These are phyloP conservation scores for Discostella stelligera DNA, from an alignment of 352 stramenopile species.

Conservation along the genomic window DNA sequence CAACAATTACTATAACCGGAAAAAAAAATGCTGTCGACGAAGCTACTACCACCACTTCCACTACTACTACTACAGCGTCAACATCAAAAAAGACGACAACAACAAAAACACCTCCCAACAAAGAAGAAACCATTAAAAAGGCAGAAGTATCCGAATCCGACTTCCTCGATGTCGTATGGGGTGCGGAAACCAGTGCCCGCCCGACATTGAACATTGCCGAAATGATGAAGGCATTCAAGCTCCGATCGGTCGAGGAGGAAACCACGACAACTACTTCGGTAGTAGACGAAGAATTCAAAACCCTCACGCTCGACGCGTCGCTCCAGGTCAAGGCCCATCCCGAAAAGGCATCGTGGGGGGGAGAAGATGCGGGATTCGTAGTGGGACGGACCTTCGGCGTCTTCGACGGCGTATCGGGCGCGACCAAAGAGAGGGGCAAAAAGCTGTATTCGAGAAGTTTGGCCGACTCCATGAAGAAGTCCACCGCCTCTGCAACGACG, in stretches of 20 bases:
- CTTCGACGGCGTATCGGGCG: constrained; percentile 81
- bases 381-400: constrained; percentile 74
- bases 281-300: constrained; percentile 28
- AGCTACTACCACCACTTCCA: neutral
- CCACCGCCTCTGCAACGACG: constrained; percentile 14
- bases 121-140: constrained; percentile 20
- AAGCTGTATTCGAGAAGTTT: constrained; percentile 76
- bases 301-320: constrained; percentile 49
- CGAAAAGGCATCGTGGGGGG: constrained; percentile 76
- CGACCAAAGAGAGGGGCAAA: constrained; percentile 67
- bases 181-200: constrained; percentile 39
- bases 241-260: constrained; percentile 22
- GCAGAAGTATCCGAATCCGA: constrained; percentile 51
- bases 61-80: constrained; percentile 10
- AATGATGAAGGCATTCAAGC: constrained; percentile 58
- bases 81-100: constrained; percentile 10
- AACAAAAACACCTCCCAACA: constrained; percentile 19
- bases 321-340: constrained; percentile 73
- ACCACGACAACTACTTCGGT: neutral
- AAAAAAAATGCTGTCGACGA: constrained; percentile 19
- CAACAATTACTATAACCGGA: constrained; percentile 4
- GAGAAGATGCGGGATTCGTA: constrained; percentile 78
- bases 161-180: constrained; percentile 49
- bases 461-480: constrained; percentile 66
- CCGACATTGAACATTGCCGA: constrained; percentile 44